These are phyloP conservation scores for Chlorophyllum brunneum DNA, from an alignment of 768 basidiomycete species.

Conservation along the genomic window DNA sequence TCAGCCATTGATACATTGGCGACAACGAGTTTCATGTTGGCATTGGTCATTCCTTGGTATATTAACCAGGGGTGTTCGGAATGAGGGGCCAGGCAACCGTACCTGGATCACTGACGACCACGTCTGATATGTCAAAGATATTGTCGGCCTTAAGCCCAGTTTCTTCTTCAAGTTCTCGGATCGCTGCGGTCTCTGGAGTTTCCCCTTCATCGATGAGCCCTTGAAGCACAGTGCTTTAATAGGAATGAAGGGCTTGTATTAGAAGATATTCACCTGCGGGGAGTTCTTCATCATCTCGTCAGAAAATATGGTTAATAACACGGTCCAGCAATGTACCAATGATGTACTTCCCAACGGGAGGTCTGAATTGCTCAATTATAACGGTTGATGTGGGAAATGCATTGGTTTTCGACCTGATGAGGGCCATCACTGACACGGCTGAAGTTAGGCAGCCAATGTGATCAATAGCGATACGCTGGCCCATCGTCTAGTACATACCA, in stretches of 20 bases:
- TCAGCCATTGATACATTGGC: slow-evolving; percentile 67
- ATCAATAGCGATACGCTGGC: background rate
- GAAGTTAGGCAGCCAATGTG: background rate
- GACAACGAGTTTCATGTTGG: slow-evolving; percentile 86
- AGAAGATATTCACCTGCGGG: slow-evolving; percentile 28
- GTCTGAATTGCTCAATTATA: slow-evolving; percentile 89
- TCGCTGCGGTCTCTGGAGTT: slow-evolving; percentile 72
- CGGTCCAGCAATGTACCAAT: slow-evolving; percentile 45
- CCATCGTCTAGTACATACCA: slow-evolving; percentile 40
- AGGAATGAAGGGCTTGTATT: background rate
- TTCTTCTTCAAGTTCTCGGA: slow-evolving; percentile 90
- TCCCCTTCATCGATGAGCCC: slow-evolving; percentile 88
- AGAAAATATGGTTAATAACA: background rate
- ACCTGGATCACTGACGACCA: slow-evolving; percentile 74
- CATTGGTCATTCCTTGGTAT: slow-evolving; percentile 82
- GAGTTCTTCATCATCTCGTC: slow-evolving; percentile 25
- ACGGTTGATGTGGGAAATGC: slow-evolving; percentile 76
- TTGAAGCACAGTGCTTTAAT: slow-evolving; percentile 17
- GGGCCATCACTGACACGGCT: slow-evolving; percentile 85
- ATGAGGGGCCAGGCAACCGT: slow-evolving; percentile 11
- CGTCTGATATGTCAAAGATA: slow-evolving; percentile 59
- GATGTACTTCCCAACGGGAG: slow-evolving; percentile 73
- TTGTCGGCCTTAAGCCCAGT: slow-evolving; percentile 76
- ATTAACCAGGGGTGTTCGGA: background rate
- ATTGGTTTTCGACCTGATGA: slow-evolving; percentile 71